Evolutionary conservation across 495 filamentous ascomycete species (phyloP), one percentile per base, ranked within the genome.

Genomic region (Neurospora sp.): DNA sequence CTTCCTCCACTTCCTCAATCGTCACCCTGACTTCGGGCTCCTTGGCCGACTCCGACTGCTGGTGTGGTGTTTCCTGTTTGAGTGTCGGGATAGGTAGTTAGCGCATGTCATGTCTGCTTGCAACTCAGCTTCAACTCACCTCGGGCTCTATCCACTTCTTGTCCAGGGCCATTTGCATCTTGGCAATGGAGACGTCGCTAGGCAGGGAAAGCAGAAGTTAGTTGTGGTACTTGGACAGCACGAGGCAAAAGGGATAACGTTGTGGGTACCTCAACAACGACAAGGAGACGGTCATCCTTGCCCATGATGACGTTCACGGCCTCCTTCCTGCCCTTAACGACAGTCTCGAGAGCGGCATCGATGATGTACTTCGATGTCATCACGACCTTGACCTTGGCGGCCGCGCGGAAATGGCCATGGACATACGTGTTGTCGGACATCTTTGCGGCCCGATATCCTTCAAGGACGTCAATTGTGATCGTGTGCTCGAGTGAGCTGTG

Each of bases 211-310:
- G 23, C 5, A 14, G 20, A 31, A 0, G 96, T 86, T 98, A 96
- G 83, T 98, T 98, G 71, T 86, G 85, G 83, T 92, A 3, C 96
- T 14, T 59, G 48, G 5, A 0, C 48, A 59, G 2, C 10, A 7
- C 48, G 23, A 59, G 23, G 20, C 23, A 59, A 2, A 23, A 12
- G 10, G 20, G 10, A 54, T 54, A 12, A 5, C 46, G n/a, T 12
- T 54, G n/a, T 11, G 46, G 70, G 96, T 54, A 54, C 46, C 46
- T 54, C 96, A 77, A 95, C 92, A 70, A 99, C 89, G 75, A 98
- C 96, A 73, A 99, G 89, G 11, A 98, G 91, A 70, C 94, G 93
- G 85, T 97, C 93, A 79, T 91, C 90, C 16, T 80, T 82, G 71
- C 87, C 88, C 80, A 92, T 94, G 73, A 98, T 92, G 80, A 98